Evolutionary conservation across 2,329 filamentous ascomycete genomes (phyloP).

Genomic region (Aspergillus neotritici): DNA sequence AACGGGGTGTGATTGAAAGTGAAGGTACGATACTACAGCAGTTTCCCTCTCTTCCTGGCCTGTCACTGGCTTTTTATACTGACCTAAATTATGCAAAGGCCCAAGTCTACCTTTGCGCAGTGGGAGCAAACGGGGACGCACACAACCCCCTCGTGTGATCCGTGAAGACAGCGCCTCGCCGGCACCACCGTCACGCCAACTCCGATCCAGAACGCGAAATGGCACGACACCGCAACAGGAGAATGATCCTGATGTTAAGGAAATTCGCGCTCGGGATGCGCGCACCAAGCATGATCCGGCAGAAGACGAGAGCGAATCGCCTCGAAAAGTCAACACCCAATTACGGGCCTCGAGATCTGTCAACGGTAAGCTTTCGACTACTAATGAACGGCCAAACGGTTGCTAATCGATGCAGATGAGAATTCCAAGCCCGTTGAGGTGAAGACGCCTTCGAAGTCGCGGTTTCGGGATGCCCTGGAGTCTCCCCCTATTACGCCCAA

Average conservation of each 20-base stretch:
- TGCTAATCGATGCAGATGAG: conserved; percentile 36
- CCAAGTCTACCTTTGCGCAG: conserved; percentile 31
- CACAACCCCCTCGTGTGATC: conserved; percentile 39
- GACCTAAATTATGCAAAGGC: neutral
- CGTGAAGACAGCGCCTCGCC: conserved; percentile 26
- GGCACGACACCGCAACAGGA: conserved; percentile 22
- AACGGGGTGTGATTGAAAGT: conserved; percentile 31
- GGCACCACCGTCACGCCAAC: conserved; percentile 24
- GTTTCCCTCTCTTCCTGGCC: conserved; percentile 6
- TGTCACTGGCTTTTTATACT: neutral
- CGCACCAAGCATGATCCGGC: conserved; percentile 46
- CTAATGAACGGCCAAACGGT: neutral
- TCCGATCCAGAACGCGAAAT: conserved; percentile 34
- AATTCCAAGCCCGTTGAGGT: conserved; percentile 37
- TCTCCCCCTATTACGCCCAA: conserved; percentile 71
- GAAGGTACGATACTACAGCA: conserved; percentile 33
- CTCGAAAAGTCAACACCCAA: conserved; percentile 44
- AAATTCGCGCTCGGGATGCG: conserved; percentile 27
- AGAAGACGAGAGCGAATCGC: conserved; percentile 41
- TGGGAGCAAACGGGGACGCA: conserved; percentile 43
- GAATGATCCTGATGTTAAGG: conserved; percentile 20
- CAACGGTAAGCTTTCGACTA: conserved; percentile 25
- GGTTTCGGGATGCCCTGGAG: conserved; percentile 67
- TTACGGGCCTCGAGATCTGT: conserved; percentile 36
- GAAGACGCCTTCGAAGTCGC: conserved; percentile 51